Evolutionary conservation across 2,329 filamentous ascomycete genomes (phyloP), one percentile per base, ranked within the genome.

Genomic region (Paecilomyces formosus): DNA sequence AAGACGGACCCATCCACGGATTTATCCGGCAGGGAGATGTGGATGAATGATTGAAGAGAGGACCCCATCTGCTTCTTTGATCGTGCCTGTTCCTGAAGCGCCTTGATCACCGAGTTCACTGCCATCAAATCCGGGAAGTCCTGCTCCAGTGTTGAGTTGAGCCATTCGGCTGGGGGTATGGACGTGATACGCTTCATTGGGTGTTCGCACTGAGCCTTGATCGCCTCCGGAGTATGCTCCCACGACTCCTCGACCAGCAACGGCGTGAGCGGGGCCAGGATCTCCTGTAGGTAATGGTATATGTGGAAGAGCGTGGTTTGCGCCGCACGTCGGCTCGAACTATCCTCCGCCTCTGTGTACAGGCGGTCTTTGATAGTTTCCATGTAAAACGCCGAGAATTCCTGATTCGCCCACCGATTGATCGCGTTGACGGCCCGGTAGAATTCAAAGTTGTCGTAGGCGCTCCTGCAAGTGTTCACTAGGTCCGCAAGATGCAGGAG

Each of bases 301-400:
- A 97, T 84, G 28, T 81, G 71, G 53, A 78, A 79, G 7, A 87
- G 73, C 1, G 83, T 80, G 4, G 76, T 80, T 64, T 88, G 85
- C 1, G 83, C 81, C 22, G 79, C 77, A 26, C 77, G 68, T 56
- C 85, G 79, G 54, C 89, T 75, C 3, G 83, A 79, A 53, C 88
- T 88, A 13, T 83, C 81, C 13, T 84, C 83, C 60, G 87, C 84
- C 30, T 89, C 90, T 53, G 92, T 94, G 77, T 99, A 99, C 1
- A 97, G 79, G 2, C 90, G 82, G 68, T 99, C 94, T 74, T 99
- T 99, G 66, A 92, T 81, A 0, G 89, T 86, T 74, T 99, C 94
- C 58, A 99, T 85, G 72, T 97, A 99, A 73, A 97, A 96, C 0
- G 93, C 88, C 0, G 92, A 97, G 24, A 99, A 81, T 64, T 97